Evolutionary conservation across 2,329 filamentous ascomycete genomes (phyloP).

Genomic region (Claviceps purpurea): DNA sequence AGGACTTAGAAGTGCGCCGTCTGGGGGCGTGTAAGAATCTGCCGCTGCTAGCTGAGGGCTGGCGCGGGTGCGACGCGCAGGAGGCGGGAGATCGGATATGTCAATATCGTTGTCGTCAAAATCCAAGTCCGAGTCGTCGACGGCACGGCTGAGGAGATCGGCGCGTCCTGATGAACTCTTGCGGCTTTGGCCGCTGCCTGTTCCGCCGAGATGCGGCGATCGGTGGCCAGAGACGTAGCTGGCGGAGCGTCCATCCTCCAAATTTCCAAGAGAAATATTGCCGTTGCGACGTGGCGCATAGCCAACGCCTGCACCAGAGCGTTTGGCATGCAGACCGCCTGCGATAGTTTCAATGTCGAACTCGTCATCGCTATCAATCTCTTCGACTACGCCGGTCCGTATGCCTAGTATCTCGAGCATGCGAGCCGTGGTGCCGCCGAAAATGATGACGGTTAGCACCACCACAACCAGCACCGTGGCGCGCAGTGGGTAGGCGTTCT

Average conservation of each 20-base stretch:
- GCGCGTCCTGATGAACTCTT: conserved; percentile 33
- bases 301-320: conserved; percentile 62
- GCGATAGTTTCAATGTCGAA: conserved; percentile 83
- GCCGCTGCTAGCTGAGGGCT: conserved; percentile 11
- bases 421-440: conserved; percentile 88
- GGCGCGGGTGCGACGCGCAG: conserved; percentile 29
- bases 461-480: conserved; percentile 97
- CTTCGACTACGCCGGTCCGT: conserved; percentile 87
- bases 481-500: conserved; percentile 68
- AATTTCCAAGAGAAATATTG: conserved; percentile 42
- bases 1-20: conserved; percentile 18
- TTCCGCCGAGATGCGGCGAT: conserved; percentile 28
- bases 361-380: conserved; percentile 94
- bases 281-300: conserved; percentile 57
- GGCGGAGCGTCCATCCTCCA: conserved; percentile 26
- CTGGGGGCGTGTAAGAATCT: conserved; percentile 1
- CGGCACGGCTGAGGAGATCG: conserved; percentile 40
- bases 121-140: conserved; percentile 45
- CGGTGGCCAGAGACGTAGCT: conserved; percentile 41
- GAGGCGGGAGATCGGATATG: conserved; percentile 51
- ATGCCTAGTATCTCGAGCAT: conserved; percentile 99
- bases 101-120: conserved; percentile 41
- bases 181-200: conserved; percentile 32
- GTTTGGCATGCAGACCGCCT: conserved; percentile 66
- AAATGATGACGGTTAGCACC: conserved; percentile 95